Evolutionary conservation across 352 stramenopile species (phyloP).

Genomic region (Phytophthora pisi): DNA sequence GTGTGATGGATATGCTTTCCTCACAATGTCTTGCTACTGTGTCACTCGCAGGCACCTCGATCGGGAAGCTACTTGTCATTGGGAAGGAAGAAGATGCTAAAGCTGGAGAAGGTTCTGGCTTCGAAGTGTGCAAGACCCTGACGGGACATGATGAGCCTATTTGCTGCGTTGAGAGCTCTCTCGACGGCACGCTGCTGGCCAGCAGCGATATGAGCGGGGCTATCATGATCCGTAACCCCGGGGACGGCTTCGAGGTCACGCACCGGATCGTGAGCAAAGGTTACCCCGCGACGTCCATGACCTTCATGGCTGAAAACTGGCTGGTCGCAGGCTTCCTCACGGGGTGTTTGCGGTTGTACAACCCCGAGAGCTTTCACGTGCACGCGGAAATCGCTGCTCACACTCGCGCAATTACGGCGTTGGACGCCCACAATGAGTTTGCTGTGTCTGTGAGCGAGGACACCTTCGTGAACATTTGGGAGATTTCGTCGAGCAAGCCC

Average conservation of each 20-base stretch:
- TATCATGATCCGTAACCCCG: slow-evolving; percentile 60
- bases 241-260: slow-evolving; percentile 63
- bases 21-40: not conserved
- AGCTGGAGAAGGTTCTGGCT: slow-evolving; percentile 45
- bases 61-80: slow-evolving; percentile 66
- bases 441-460: slow-evolving; percentile 76
- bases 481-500: slow-evolving; percentile 36
- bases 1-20: not conserved
- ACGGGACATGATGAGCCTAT: slow-evolving; percentile 59
- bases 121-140: slow-evolving; percentile 69
- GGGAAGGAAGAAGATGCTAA: slow-evolving; percentile 62
- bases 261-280: slow-evolving; percentile 56
- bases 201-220: slow-evolving; percentile 66
- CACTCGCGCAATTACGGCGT: slow-evolving; percentile 66
- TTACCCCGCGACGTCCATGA: slow-evolving; percentile 57
- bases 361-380: slow-evolving; percentile 51
- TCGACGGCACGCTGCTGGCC: slow-evolving; percentile 44
- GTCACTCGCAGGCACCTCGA: slow-evolving; percentile 46
- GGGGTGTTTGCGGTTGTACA: slow-evolving; percentile 62
- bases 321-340: slow-evolving; percentile 67
- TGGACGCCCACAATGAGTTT: slow-evolving; percentile 57
- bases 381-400: slow-evolving; percentile 73
- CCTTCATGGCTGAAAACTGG: slow-evolving; percentile 61
- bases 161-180: slow-evolving; percentile 59
- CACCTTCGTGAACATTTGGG: slow-evolving; percentile 84